A percentile compares a stretch with the other conserved stretches of the same genome.
These are phyloP conservation scores for Fusarium succisae DNA, from an alignment of 2,329 filamentous ascomycete species.

Conservation along the genomic window DNA sequence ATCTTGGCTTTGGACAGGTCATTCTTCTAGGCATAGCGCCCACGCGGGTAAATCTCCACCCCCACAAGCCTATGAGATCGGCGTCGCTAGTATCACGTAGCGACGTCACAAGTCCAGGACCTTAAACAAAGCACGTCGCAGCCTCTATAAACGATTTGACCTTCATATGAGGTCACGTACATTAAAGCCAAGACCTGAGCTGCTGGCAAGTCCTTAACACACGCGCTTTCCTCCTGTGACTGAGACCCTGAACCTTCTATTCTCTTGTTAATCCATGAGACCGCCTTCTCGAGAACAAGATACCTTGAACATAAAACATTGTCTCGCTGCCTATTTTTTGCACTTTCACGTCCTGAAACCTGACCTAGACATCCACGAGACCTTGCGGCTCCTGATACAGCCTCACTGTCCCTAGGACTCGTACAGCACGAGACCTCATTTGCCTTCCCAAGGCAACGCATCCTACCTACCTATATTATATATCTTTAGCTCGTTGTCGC, in stretches of 20 bases:
- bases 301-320: constrained; percentile 7
- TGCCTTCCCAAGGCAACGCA: constrained; percentile 2
- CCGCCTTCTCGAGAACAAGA: not conserved
- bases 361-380: constrained; percentile 37
- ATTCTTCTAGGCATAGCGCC: constrained; percentile 20
- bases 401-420: constrained; percentile 24
- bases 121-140: constrained; percentile 26
- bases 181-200: constrained; percentile 1
- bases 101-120: constrained; percentile 34
- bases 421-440: constrained; percentile 31
- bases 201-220: not conserved
- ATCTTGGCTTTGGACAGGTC: not conserved
- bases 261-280: not conserved
- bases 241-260: constrained; percentile 6
- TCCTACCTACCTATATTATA: not conserved
- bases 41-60: constrained; percentile 24
- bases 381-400: constrained; percentile 34
- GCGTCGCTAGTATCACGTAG: constrained; percentile 37
- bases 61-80: constrained; percentile 27
- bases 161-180: constrained; percentile 29
- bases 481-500: constrained; percentile 1
- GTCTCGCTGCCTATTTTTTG: constrained; percentile 22
- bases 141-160: not conserved
- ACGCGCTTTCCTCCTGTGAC: constrained; percentile 18
- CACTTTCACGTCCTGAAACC: constrained; percentile 9